Conservation (phyloP, 768 basidiomycete species). For the Xerocomellus amylosporus region DNA sequence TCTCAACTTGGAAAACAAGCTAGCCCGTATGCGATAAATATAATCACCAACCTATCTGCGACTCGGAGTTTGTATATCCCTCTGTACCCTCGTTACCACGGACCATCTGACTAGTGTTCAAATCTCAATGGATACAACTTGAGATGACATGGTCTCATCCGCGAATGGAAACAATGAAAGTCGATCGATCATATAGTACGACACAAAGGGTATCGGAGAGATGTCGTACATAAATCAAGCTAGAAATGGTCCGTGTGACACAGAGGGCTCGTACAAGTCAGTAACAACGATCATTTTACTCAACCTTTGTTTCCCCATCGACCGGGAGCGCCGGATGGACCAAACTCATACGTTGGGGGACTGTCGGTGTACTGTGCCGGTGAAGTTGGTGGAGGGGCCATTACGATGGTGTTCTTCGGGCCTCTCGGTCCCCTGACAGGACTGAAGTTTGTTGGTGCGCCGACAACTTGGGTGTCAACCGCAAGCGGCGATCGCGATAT, state of each 20-base stretch:
- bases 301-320: slow-evolving; percentile 49
- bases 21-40: background rate
- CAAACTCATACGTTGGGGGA: slow-evolving; percentile 67
- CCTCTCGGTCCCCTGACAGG: slow-evolving; percentile 45
- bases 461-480: slow-evolving; percentile 38
- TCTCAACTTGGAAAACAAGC: background rate
- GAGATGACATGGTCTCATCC: background rate
- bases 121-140: background rate
- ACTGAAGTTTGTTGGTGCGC: slow-evolving; percentile 29
- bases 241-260: slow-evolving; percentile 19
- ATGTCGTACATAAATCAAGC: slow-evolving; percentile 12
- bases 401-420: slow-evolving; percentile 28
- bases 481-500: slow-evolving; percentile 35
- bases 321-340: slow-evolving; percentile 45
- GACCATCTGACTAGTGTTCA: slow-evolving; percentile 51
- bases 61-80: background rate
- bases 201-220: slow-evolving; percentile 25
- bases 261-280: background rate
- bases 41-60: background rate
- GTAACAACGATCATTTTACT: background rate
- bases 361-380: slow-evolving; percentile 43
- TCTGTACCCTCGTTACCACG: slow-evolving; percentile 30
- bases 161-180: background rate
- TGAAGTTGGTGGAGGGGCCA: slow-evolving; percentile 22
- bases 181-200: slow-evolving; percentile 5